phyloP scores from a whole-genome alignment of 1,284 basidiomycete genomes.

The Phaffia rhodozyma region DNA sequence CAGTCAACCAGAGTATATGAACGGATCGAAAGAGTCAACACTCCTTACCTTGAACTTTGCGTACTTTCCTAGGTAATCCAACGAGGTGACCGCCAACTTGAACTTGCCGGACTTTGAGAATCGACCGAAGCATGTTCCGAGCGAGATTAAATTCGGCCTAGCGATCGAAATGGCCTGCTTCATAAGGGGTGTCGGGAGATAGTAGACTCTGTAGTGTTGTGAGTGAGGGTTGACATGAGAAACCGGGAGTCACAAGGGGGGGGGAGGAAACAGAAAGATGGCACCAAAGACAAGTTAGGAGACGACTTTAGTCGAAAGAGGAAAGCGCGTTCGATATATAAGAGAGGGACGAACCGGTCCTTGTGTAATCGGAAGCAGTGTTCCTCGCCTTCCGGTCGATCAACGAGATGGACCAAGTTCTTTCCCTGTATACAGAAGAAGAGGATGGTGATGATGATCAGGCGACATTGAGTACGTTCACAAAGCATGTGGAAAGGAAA shows the following conservation, averaged over 20 bases:
- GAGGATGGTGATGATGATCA: not conserved
- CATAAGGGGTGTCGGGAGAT: slow-evolving; percentile 87
- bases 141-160: slow-evolving; percentile 78
- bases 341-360: slow-evolving; percentile 44
- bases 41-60: slow-evolving; percentile 85
- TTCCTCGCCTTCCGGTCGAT: slow-evolving; percentile 38
- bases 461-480: not conserved
- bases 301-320: slow-evolving; percentile 18
- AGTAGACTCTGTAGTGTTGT: slow-evolving; percentile 52
- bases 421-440: slow-evolving; percentile 26
- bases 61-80: slow-evolving; percentile 91
- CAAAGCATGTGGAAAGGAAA: not conserved
- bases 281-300: not conserved
- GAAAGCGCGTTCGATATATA: not conserved
- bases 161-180: slow-evolving; percentile 84
- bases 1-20: not conserved
- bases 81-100: slow-evolving; percentile 85
- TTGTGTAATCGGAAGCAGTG: slow-evolving; percentile 83
- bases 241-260: not conserved
- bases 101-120: slow-evolving; percentile 97
- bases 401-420: slow-evolving; percentile 38
- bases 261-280: not conserved
- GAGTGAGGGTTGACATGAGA: not conserved
- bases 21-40: not conserved
- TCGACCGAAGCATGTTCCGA: slow-evolving; percentile 96